phyloP scores from a whole-genome alignment of 805 yeast species.

The Wickerhamomyces rabaulensis region DNA sequence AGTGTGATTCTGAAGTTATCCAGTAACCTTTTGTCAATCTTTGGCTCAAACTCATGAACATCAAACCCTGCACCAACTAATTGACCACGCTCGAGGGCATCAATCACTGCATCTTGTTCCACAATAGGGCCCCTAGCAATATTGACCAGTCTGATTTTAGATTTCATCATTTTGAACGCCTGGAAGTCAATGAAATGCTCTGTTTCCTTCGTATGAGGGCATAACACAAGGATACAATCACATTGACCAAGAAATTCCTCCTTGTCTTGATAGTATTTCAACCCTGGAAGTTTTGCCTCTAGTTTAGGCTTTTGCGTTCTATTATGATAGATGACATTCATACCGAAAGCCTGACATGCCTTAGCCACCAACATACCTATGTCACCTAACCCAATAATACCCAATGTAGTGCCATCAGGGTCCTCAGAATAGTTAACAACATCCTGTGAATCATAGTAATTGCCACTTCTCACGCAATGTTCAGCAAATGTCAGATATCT shows the following conservation, averaged over 20 bases:
- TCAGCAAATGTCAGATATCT: conserved; percentile 34
- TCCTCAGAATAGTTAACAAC: conserved; percentile 32
- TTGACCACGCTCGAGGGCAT: conserved; percentile 35
- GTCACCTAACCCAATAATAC: conserved; percentile 44
- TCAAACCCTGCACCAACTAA: conserved; percentile 39
- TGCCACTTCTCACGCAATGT: conserved; percentile 30
- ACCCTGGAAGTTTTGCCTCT: conserved; percentile 32
- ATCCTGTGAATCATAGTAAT: conserved; percentile 27
- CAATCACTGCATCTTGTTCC: conserved; percentile 33
- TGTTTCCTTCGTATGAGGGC: conserved; percentile 36
- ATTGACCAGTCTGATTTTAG: conserved; percentile 29
- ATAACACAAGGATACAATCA: conserved; percentile 31
- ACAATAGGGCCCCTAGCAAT: conserved; percentile 39
- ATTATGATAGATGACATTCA: conserved; percentile 39
- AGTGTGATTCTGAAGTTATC: conserved; percentile 31
- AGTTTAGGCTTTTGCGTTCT: conserved; percentile 27
- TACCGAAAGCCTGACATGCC: conserved; percentile 38
- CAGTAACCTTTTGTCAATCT: conserved; percentile 27
- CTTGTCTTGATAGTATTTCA: conserved; percentile 22
- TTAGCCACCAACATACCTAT: conserved; percentile 40
- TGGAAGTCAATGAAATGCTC: conserved; percentile 32
- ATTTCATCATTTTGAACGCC: conserved; percentile 20
- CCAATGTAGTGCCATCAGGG: conserved; percentile 38
- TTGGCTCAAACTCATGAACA: conserved; percentile 39
- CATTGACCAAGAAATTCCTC: conserved; percentile 24